Percentiles rank a stretch among this genome's conserved stretches.
Conservation (phyloP, 371 early-diverging fungal species). For the Lichtheimia hyalospora region DNA sequence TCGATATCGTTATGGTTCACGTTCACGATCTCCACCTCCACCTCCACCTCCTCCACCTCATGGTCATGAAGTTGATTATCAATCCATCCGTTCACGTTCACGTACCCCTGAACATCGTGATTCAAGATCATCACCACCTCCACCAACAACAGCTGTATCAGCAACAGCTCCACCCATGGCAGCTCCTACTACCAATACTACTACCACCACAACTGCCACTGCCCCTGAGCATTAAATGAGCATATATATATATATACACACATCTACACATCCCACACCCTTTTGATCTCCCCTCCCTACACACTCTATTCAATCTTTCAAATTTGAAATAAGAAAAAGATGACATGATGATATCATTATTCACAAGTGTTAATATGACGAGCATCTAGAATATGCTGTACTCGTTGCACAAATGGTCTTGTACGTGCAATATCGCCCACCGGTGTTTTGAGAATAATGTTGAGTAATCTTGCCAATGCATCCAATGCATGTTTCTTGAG, state of each 20-base stretch:
- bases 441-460: constrained; percentile 34
- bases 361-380: too few relatives aligned
- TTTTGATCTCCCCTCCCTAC: too few relatives aligned
- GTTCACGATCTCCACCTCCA: constrained; percentile 23
- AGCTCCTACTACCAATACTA: not conserved
- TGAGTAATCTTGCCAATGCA: constrained; percentile 24
- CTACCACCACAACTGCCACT: not conserved
- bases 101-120: constrained; percentile 18
- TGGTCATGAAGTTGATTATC: not conserved
- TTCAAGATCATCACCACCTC: constrained; percentile 14
- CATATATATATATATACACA: not conserved
- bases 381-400: constrained; percentile 8
- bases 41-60: constrained; percentile 6
- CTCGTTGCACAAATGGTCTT: constrained; percentile 43
- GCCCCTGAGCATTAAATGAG: not conserved
- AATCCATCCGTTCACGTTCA: constrained; percentile 9
- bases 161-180: constrained; percentile 9
- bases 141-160: constrained; percentile 8
- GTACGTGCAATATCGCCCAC: constrained; percentile 46
- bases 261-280: too few relatives aligned
- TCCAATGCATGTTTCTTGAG: constrained; percentile 26
- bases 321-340: not conserved
- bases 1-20: constrained; percentile 12
- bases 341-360: too few relatives aligned
- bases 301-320: not conserved